These are phyloP conservation scores for Pirum gemmata DNA, from an alignment of 78 protist species.

Conservation along the genomic window DNA sequence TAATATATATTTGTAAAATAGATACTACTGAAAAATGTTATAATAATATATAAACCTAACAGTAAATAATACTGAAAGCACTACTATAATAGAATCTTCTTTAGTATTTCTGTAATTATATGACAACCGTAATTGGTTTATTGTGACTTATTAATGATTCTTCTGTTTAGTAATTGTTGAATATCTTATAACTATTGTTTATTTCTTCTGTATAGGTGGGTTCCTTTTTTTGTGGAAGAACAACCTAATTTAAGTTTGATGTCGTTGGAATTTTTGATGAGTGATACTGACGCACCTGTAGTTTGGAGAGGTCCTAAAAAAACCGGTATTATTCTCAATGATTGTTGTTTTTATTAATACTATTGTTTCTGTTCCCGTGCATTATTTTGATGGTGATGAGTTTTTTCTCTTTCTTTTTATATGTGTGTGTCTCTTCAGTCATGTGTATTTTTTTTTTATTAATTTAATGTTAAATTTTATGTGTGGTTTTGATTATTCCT, in stretches of 20 bases:
- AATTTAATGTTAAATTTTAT: no score
- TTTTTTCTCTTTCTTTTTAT: neutral
- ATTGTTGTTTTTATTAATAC: neutral
- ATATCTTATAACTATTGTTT: no score
- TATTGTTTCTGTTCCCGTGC: neutral
- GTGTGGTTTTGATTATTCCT: neutral
- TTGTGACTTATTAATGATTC: no score
- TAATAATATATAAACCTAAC: no score
- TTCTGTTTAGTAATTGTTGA: no score
- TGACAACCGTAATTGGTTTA: no score
- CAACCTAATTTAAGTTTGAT: slow-evolving; percentile 54
- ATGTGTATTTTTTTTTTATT: no score
- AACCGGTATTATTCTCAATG: slow-evolving; percentile 42
- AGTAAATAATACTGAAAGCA: no score
- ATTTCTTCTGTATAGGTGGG: slow-evolving; percentile 63
- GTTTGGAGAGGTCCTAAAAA: slow-evolving; percentile 91
- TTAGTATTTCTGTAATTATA: no score
- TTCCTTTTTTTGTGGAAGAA: slow-evolving; percentile 65
- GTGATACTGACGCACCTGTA: slow-evolving; percentile 70
- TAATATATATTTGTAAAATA: no score
- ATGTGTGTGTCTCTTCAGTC: neutral
- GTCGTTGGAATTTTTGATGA: slow-evolving; percentile 72
- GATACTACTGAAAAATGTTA: no score
- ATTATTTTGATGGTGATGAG: neutral
- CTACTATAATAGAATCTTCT: no score